Conservation (phyloP, 495 filamentous ascomycete species). For the Rusavskia elegans region DNA sequence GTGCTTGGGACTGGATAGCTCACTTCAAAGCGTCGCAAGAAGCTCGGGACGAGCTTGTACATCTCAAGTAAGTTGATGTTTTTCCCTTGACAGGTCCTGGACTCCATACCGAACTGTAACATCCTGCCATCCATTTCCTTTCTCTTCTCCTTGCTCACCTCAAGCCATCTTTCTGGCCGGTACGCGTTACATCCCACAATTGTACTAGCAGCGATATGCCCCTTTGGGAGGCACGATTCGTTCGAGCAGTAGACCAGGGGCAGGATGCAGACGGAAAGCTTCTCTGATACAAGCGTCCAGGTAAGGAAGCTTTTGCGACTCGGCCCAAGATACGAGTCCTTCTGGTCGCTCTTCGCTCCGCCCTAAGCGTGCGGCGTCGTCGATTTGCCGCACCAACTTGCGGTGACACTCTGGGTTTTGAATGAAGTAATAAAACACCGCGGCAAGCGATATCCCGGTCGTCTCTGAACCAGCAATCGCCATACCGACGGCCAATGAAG, state of each 20-base stretch:
- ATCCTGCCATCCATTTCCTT: slow-evolving; percentile 42
- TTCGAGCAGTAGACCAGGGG: slow-evolving; percentile 38
- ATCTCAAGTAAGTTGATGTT: slow-evolving; percentile 41
- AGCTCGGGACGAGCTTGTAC: slow-evolving; percentile 33
- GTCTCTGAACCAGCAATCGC: slow-evolving; percentile 48
- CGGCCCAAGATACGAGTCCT: slow-evolving; percentile 41
- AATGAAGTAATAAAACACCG: slow-evolving; percentile 50
- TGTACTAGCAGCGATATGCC: slow-evolving; percentile 39
- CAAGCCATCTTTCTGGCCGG: slow-evolving; percentile 45
- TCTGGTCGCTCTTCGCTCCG: slow-evolving; percentile 32
- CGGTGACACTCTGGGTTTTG: slow-evolving; percentile 31
- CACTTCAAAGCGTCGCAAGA: slow-evolving; percentile 42
- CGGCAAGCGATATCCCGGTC: slow-evolving; percentile 43
- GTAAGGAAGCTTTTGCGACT: slow-evolving; percentile 42
- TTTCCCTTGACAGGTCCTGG: slow-evolving; percentile 49
- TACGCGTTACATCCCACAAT: slow-evolving; percentile 47
- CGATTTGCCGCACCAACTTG: slow-evolving; percentile 34
- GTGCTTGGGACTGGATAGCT: not conserved
- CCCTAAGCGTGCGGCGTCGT: slow-evolving; percentile 22
- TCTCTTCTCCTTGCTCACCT: slow-evolving; percentile 23
- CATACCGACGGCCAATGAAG: slow-evolving; percentile 49
- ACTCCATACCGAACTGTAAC: slow-evolving; percentile 46
- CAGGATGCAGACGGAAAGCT: slow-evolving; percentile 47
- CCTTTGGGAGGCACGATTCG: slow-evolving; percentile 26
- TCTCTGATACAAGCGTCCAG: slow-evolving; percentile 53